These are phyloP conservation scores for Onygenales sp. DNA, from an alignment of 2,329 filamentous ascomycete genomes.

Conservation along the genomic window DNA sequence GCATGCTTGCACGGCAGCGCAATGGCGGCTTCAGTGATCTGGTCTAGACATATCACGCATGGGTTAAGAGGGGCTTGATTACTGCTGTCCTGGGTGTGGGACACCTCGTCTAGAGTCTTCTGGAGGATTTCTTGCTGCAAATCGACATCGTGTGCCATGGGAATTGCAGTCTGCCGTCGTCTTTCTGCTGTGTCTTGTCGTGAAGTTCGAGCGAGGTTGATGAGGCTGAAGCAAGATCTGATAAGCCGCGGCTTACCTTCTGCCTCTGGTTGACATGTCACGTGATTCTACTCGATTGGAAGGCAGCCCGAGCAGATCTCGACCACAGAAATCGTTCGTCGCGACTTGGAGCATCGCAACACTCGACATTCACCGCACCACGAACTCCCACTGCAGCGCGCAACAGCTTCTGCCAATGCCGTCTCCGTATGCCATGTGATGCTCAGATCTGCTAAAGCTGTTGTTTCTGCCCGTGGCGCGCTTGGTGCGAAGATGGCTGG, in stretches of 20 bases:
- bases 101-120: constrained; percentile 36
- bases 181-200: too few relatives aligned
- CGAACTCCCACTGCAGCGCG: neutral
- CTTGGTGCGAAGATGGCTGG: constrained; percentile 19
- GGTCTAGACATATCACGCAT: constrained; percentile 83
- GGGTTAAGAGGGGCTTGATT: constrained; percentile 33
- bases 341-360: too few relatives aligned
- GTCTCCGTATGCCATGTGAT: constrained; percentile 5
- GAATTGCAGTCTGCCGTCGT: neutral
- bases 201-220: too few relatives aligned
- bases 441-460: constrained; percentile 28
- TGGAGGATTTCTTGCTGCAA: constrained; percentile 35
- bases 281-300: too few relatives aligned
- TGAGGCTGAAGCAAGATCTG: too few relatives aligned
- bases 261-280: too few relatives aligned
- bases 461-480: constrained; percentile 21
- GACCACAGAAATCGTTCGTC: too few relatives aligned
- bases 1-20: constrained; percentile 69
- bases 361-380: neutral
- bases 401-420: neutral
- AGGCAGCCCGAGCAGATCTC: too few relatives aligned
- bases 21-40: constrained; percentile 60
- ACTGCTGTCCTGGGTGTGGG: constrained; percentile 21
- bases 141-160: constrained; percentile 32
- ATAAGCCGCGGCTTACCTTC: too few relatives aligned